Evolutionary conservation across 169 alveolate species (phyloP).

Genomic region (Plasmodium gaboni): DNA sequence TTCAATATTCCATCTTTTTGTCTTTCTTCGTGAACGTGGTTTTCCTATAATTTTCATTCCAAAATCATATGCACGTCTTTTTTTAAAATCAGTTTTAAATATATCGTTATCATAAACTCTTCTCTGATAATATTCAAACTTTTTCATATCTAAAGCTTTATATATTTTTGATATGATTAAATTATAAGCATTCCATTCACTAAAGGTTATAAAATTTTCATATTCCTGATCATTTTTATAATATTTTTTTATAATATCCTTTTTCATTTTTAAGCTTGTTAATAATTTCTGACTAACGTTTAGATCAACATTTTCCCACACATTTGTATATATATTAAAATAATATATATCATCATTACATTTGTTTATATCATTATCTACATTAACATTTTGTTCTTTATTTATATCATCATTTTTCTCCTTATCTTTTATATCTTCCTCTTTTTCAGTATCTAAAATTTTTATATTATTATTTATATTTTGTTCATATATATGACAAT

Average conservation of each 20-base stretch:
- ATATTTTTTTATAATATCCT: slow-evolving; percentile 34
- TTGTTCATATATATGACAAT: neutral
- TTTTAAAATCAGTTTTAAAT: slow-evolving; percentile 27
- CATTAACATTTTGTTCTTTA: neutral
- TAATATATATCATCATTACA: slow-evolving; percentile 40
- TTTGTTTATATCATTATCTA: neutral
- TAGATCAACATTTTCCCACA: slow-evolving; percentile 48
- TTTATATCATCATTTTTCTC: neutral
- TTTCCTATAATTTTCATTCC: slow-evolving; percentile 71
- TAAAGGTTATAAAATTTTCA: slow-evolving; percentile 39
- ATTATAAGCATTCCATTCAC: slow-evolving; percentile 48
- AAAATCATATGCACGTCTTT: slow-evolving; percentile 37
- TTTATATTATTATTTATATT: slow-evolving; percentile 5
- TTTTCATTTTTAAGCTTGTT: slow-evolving; percentile 18
- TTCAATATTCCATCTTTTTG: neutral
- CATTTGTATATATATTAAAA: slow-evolving; percentile 40
- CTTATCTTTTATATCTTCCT: slow-evolving; percentile 39
- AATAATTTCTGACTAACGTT: slow-evolving; percentile 62
- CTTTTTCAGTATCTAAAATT: neutral
- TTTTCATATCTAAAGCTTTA: slow-evolving; percentile 48
- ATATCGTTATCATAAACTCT: slow-evolving; percentile 29
- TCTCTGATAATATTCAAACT: slow-evolving; percentile 41
- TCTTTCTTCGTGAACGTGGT: neutral
- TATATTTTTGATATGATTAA: slow-evolving; percentile 58
- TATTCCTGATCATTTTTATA: slow-evolving; percentile 45